These are phyloP conservation scores for Cerrena zonata DNA, from an alignment of 1,284 basidiomycete genomes.

Conservation along the genomic window DNA sequence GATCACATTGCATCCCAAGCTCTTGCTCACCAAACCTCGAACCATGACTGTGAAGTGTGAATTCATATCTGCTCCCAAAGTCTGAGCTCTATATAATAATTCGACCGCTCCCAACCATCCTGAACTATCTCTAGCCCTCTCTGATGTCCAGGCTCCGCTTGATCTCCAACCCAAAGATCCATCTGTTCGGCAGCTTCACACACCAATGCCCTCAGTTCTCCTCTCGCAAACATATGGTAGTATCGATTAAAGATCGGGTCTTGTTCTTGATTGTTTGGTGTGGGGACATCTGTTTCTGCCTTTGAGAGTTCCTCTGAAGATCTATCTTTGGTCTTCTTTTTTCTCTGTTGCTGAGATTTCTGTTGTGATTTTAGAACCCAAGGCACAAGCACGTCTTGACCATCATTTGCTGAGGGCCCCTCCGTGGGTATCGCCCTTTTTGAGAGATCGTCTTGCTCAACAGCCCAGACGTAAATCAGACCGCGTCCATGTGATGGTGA, in stretches of 20 bases:
- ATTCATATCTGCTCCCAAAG: conserved; percentile 38
- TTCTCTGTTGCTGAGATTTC: conserved; percentile 12
- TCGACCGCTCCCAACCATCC: conserved; percentile 82
- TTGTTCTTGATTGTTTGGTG: conserved; percentile 6
- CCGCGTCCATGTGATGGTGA: conserved; percentile 66
- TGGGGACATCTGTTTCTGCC: not conserved
- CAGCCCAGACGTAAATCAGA: conserved; percentile 97
- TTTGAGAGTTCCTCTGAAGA: conserved; percentile 8
- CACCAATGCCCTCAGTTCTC: conserved; percentile 67
- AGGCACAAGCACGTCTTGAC: conserved; percentile 69
- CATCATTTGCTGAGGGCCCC: conserved; percentile 10
- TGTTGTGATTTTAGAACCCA: conserved; percentile 47
- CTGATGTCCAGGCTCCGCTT: conserved; percentile 7
- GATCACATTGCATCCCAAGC: not conserved
- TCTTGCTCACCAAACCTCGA: not conserved
- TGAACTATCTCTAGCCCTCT: conserved; percentile 60
- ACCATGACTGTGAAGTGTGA: not conserved
- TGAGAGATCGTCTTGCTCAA: conserved; percentile 83
- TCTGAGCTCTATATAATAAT: conserved; percentile 70
- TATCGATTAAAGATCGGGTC: conserved; percentile 73
- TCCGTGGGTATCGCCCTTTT: conserved; percentile 51
- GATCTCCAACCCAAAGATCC: conserved; percentile 45
- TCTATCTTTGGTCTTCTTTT: conserved; percentile 12
- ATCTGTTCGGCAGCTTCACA: conserved; percentile 55
- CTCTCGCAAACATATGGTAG: conserved; percentile 86